These are phyloP conservation scores for Dioscorea alata DNA, from an alignment of 106 monocot genomes.

Conservation along the genomic window DNA sequence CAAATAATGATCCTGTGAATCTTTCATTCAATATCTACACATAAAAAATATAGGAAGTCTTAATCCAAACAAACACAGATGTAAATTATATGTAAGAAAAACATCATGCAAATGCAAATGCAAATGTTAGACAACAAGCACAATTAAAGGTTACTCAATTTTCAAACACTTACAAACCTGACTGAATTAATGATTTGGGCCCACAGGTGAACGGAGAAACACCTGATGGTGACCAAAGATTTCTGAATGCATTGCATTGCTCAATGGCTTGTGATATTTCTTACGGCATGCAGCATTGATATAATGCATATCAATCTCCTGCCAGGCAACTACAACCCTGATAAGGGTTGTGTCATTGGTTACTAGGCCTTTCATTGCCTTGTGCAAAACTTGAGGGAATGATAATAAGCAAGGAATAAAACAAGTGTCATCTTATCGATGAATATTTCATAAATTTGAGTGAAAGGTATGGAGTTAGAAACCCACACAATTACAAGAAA, in stretches of 20 bases:
- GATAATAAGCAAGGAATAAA: neutral
- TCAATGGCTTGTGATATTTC: conserved; percentile 53
- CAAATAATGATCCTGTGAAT: too few species aligned
- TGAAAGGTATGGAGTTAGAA: too few species aligned
- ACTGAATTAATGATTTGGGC: conserved; percentile 8
- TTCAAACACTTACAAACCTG: neutral
- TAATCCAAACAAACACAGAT: too few species aligned
- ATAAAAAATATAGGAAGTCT: too few species aligned
- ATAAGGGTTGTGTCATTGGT: conserved; percentile 64
- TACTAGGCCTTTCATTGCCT: conserved; percentile 81
- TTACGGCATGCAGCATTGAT: conserved; percentile 70
- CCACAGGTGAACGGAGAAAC: conserved; percentile 74
- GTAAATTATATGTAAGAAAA: too few species aligned
- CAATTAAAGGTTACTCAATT: too few species aligned
- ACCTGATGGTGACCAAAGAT: conserved; percentile 63
- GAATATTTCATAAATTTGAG: too few species aligned
- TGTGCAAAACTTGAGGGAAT: conserved; percentile 43
- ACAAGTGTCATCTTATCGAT: too few species aligned
- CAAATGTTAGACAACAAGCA: too few species aligned
- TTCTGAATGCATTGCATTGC: conserved; percentile 66
- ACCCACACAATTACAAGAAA: too few species aligned
- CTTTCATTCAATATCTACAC: too few species aligned
- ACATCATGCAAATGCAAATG: too few species aligned
- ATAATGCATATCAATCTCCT: conserved; percentile 92
- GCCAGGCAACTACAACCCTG: conserved; percentile 64